Evolutionary conservation across 2,329 filamentous ascomycete species (phyloP), one percentile per base, ranked within the genome.

Genomic region (Colletotrichum tanaceti): DNA sequence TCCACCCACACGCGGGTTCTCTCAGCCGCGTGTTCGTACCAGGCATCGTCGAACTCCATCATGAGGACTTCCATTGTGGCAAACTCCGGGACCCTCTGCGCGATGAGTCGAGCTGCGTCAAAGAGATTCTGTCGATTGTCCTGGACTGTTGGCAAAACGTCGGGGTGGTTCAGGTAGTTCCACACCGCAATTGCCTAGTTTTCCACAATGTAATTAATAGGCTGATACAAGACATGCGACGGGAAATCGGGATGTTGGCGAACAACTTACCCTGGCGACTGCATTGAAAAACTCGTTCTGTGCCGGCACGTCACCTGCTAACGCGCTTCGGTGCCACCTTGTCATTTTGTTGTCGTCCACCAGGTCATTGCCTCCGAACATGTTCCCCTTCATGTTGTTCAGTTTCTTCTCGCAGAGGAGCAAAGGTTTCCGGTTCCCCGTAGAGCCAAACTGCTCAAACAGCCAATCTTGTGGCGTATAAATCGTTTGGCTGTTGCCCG

Each of bases 361-460:
- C n/a, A n/a, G n/a, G n/a, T n/a, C n/a, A n/a, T n/a, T n/a, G n/a
- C n/a, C n/a, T n/a, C n/a, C n/a, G n/a, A n/a, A n/a, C n/a, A n/a
- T n/a, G n/a, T n/a, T n/a, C n/a, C n/a, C 59, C 39, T 62, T 62
- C 24, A 62, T 55, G 9, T 18, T 14, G 24, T 62, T 62, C 49
- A 62, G 24, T 46, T 24, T 35, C 24, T 24, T 46, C 18, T 55
- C 50, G 13, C 24, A 46, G n/a, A 38, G 24, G 13, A 47, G 18
- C 4, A 55, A 2, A n/a, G 59, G 59, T 11, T 6, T 22, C 39
- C n/a, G n/a, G 32, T 49, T 60, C 32, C 32, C 57, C 2, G 2
- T 10, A 10, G 46, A 50, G n/a, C 32, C 32, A 28, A 41, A 49
- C 18, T 50, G 32, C 4, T 60, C 18, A 4, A 50, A 11, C 18